Percentiles rank a stretch among this genome's conserved stretches.
phyloP scores from a whole-genome alignment of 768 basidiomycete species.

The Macrocybe gigantea region DNA sequence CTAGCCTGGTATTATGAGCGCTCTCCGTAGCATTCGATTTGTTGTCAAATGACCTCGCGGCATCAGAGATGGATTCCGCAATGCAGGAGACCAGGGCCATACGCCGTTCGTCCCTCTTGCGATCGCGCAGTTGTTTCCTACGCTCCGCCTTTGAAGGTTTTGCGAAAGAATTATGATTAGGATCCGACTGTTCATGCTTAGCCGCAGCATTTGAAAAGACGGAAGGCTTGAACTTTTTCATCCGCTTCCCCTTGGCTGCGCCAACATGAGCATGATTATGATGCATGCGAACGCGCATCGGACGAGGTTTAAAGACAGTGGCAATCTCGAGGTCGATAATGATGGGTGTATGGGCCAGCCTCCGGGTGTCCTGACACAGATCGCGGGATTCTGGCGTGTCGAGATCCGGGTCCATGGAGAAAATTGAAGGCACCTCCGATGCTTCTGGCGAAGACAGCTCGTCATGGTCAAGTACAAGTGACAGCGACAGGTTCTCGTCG shows the following conservation, averaged over 20 bases:
- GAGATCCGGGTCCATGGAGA: slow-evolving; percentile 45
- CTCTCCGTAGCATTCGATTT: too few species aligned
- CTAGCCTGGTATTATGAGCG: background rate
- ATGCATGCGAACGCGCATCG: slow-evolving; percentile 36
- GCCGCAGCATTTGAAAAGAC: slow-evolving; percentile 11
- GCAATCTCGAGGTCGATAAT: slow-evolving; percentile 60
- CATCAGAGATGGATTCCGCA: background rate
- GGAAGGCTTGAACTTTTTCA: slow-evolving; percentile 33
- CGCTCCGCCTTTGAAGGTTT: slow-evolving; percentile 22
- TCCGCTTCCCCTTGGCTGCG: slow-evolving; percentile 30
- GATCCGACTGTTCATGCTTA: background rate
- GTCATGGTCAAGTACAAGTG: slow-evolving; percentile 20
- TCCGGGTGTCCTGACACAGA: background rate
- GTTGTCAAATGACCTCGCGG: background rate
- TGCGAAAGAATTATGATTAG: background rate
- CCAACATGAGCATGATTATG: slow-evolving; percentile 21
- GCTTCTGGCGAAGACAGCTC: too few species aligned
- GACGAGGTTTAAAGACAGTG: slow-evolving; percentile 70
- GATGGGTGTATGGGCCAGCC: slow-evolving; percentile 13
- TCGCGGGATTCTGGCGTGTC: slow-evolving; percentile 24
- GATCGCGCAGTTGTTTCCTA: slow-evolving; percentile 44
- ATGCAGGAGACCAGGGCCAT: slow-evolving; percentile 25
- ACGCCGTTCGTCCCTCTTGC: slow-evolving; percentile 42
- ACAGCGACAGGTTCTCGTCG: slow-evolving; percentile 22
- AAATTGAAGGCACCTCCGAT: slow-evolving; percentile 19